Evolutionary conservation across 192 early-diverging fungal species (phyloP).

Genomic region (Gigaspora rosea): DNA sequence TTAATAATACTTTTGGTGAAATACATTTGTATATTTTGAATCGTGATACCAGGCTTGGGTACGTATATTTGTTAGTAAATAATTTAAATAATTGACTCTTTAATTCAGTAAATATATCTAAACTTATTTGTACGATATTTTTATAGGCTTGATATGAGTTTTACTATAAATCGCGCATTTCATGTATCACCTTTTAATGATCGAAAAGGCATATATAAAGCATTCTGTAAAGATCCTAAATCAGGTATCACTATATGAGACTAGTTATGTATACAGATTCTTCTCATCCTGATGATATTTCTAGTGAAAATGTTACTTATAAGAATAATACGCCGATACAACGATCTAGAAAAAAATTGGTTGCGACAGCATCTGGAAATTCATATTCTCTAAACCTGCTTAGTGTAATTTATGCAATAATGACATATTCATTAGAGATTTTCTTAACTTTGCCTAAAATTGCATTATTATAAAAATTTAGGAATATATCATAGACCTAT

Average conservation of each 20-base stretch:
- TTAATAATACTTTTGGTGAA: too few relatives aligned
- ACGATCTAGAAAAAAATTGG: conserved; percentile 33
- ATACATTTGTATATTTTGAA: background rate
- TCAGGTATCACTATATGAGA: conserved; percentile 1
- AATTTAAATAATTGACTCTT: background rate
- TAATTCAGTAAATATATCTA: background rate
- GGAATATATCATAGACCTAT: conserved; percentile 51
- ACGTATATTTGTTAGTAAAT: background rate
- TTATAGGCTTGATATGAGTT: conserved; percentile 21
- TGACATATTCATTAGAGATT: conserved; percentile 46
- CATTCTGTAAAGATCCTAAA: conserved; percentile 5
- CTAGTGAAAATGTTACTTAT: too few relatives aligned
- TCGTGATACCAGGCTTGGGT: background rate
- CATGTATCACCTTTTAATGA: conserved; percentile 45
- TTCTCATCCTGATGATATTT: too few relatives aligned
- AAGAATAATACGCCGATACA: background rate
- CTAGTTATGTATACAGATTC: conserved; percentile 6
- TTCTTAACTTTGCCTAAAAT: conserved; percentile 59
- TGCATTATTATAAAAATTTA: conserved; percentile 50
- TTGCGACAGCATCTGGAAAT: conserved; percentile 32
- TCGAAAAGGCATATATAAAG: conserved; percentile 35
- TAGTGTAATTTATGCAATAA: conserved; percentile 33
- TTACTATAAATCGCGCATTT: conserved; percentile 33
- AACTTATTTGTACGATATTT: background rate
- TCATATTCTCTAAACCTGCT: conserved; percentile 13